Conservation (phyloP, 305 asterid genomes). For the Fraxinus albicans region DNA sequence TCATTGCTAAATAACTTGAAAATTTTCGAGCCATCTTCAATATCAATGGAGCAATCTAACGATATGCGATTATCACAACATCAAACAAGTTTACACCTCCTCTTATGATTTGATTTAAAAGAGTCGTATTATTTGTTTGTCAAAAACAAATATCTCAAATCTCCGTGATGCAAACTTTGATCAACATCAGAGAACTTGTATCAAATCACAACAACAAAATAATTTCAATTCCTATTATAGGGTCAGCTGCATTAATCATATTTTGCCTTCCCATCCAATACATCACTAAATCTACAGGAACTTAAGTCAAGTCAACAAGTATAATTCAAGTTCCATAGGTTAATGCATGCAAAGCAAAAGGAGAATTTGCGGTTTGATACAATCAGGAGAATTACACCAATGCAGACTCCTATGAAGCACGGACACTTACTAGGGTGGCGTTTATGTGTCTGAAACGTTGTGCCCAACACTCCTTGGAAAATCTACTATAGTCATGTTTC, state of each 20-base stretch:
- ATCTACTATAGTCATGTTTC: neutral
- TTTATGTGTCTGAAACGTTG: neutral
- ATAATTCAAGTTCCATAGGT: constrained; percentile 12
- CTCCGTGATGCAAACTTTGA: neutral
- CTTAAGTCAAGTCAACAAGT: constrained; percentile 6
- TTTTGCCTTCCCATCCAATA: neutral
- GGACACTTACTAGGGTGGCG: neutral
- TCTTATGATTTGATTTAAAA: constrained; percentile 6
- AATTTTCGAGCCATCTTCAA: neutral
- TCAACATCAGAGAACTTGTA: constrained; percentile 4
- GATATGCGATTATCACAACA: constrained; percentile 2
- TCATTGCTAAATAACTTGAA: constrained; percentile 1
- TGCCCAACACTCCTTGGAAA: neutral
- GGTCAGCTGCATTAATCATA: neutral
- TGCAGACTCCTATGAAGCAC: constrained; percentile 2
- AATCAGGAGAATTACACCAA: constrained; percentile 5
- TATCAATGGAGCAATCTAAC: neutral
- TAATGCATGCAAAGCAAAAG: neutral
- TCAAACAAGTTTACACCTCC: neutral
- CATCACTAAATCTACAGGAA: neutral
- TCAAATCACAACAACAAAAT: constrained; percentile 9
- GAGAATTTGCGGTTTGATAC: neutral
- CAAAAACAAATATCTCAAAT: neutral
- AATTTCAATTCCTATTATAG: neutral
- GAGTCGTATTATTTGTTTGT: neutral